These are phyloP conservation scores for Aspergillus caelatus DNA, from an alignment of 2,329 filamentous ascomycete species.

Conservation along the genomic window DNA sequence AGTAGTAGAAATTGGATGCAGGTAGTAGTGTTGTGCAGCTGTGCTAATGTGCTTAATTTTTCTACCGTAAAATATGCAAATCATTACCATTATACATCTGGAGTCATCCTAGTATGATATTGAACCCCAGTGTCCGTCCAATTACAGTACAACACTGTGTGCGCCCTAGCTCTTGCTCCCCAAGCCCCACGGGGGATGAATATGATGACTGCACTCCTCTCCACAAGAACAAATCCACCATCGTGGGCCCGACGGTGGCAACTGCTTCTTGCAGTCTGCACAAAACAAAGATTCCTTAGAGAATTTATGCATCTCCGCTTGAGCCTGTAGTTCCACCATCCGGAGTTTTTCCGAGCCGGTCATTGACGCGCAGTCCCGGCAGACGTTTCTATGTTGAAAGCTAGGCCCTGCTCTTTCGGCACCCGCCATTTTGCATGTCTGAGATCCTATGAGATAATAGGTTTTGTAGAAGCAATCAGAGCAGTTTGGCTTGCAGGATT, in stretches of 20 bases:
- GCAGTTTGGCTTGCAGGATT: background rate
- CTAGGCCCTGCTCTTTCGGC: background rate
- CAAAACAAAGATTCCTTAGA: background rate
- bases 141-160: background rate
- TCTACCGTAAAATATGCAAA: background rate
- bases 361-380: background rate
- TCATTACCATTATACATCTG: background rate
- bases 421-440: background rate
- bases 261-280: background rate
- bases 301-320: background rate
- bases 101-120: background rate
- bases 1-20: background rate
- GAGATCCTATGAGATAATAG: background rate
- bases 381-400: background rate
- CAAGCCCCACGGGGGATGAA: background rate
- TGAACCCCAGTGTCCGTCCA: background rate
- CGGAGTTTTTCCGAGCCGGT: background rate
- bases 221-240: constrained; percentile 4
- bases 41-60: background rate
- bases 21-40: too few relatives aligned
- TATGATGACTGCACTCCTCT: background rate
- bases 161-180: background rate
- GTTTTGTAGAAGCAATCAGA: background rate
- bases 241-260: background rate
- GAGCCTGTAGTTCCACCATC: background rate